A percentile compares a stretch with the other conserved stretches of the same genome.
Evolutionary conservation across 2,329 filamentous ascomycete genomes (phyloP).

Genomic region (Calonectria hongkongensis): DNA sequence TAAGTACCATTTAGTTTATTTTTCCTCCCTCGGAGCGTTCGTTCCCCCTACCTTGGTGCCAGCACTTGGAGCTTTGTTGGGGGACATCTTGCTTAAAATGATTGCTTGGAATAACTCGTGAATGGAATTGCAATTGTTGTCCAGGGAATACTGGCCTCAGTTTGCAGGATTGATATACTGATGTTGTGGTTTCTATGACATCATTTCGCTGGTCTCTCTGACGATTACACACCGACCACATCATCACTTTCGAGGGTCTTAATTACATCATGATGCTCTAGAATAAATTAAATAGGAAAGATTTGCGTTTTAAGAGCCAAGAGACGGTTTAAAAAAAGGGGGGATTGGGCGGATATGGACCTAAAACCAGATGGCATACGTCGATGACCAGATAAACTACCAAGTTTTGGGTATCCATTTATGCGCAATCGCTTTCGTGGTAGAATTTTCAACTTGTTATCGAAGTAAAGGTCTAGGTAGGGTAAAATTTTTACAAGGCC

Average conservation of each 20-base stretch:
- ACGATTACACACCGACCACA: slow-evolving; percentile 4
- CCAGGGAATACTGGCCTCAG: neutral
- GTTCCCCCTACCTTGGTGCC: slow-evolving; percentile 51
- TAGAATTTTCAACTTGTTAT: neutral
- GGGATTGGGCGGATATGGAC: neutral
- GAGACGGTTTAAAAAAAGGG: neutral
- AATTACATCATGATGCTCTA: slow-evolving; percentile 2
- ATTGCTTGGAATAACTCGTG: neutral
- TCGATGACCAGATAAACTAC: neutral
- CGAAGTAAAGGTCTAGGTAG: too few species aligned
- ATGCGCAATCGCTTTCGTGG: neutral
- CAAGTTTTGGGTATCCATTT: neutral
- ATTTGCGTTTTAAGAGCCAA: neutral
- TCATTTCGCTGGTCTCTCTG: slow-evolving; percentile 12
- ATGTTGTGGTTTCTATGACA: slow-evolving; percentile 18
- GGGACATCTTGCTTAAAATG: slow-evolving; percentile 45
- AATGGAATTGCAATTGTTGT: neutral
- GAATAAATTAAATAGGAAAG: neutral
- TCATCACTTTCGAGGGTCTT: neutral
- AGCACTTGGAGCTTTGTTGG: slow-evolving; percentile 41
- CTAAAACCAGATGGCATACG: neutral
- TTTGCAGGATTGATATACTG: neutral
- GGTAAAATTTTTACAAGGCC: too few species aligned
- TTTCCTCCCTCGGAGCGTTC: neutral
- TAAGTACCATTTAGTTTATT: slow-evolving; percentile 50